Evolutionary conservation across 441 rosid genomes (phyloP).

Genomic region (Aquilaria agallochum): DNA sequence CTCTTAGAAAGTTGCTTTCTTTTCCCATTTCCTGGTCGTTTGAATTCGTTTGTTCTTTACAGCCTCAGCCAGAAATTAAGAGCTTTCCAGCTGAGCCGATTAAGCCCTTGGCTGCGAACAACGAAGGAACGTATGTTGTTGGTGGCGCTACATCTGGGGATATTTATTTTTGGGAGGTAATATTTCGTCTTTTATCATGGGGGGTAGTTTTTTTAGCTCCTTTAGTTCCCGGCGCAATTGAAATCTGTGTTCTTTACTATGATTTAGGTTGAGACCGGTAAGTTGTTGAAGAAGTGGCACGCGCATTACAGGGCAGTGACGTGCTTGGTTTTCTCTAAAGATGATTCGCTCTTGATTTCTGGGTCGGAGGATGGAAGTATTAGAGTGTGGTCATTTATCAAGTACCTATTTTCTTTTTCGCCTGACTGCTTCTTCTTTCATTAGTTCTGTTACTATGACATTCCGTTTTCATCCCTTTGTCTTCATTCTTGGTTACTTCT

Average conservation of each 20-base stretch:
- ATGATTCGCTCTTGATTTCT: conserved; percentile 69
- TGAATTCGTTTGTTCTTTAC: conserved; percentile 1
- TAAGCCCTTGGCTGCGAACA: conserved; percentile 54
- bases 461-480: background rate
- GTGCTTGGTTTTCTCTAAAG: conserved; percentile 74
- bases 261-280: conserved; percentile 73
- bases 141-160: conserved; percentile 80
- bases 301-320: conserved; percentile 76
- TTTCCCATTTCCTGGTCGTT: background rate
- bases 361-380: conserved; percentile 81
- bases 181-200: background rate
- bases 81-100: conserved; percentile 83
- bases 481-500: background rate
- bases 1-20: background rate
- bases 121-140: conserved; percentile 66
- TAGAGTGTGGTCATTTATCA: conserved; percentile 80
- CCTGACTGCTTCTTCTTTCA: conserved; percentile 1
- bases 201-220: background rate
- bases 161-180: conserved; percentile 83
- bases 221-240: background rate
- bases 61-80: conserved; percentile 81
- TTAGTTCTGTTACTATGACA: background rate
- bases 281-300: conserved; percentile 77
- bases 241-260: conserved; percentile 1
- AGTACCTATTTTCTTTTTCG: conserved; percentile 26